These are phyloP conservation scores for Dioscorea cayenensis DNA, from an alignment of 116 monocot genomes.

Conservation along the genomic window DNA sequence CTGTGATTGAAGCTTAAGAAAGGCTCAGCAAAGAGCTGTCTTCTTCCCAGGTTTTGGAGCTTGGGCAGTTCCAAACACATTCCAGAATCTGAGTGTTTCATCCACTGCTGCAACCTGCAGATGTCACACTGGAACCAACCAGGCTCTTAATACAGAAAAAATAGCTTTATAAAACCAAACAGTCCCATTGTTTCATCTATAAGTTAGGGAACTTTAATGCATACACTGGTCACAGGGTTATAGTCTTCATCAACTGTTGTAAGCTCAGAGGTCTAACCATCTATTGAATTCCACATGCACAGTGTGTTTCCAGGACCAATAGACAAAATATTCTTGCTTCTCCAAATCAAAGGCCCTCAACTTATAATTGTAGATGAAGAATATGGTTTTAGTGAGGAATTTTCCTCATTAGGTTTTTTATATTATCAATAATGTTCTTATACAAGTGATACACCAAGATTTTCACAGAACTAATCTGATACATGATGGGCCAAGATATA, in stretches of 20 bases:
- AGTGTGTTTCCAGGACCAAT: slow-evolving; percentile 40
- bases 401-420: too few species aligned
- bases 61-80: slow-evolving; percentile 23
- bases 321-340: slow-evolving; percentile 40
- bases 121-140: slow-evolving; percentile 36
- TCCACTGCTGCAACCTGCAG: slow-evolving; percentile 25
- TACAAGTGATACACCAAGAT: too few species aligned
- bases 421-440: too few species aligned
- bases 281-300: slow-evolving; percentile 48
- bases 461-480: too few species aligned
- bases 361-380: slow-evolving; percentile 49
- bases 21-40: background rate
- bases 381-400: slow-evolving; percentile 5
- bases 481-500: too few species aligned
- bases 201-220: too few species aligned
- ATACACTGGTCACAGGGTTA: slow-evolving; percentile 47
- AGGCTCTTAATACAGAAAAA: slow-evolving; percentile 17
- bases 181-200: too few species aligned
- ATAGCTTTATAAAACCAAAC: background rate
- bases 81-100: slow-evolving; percentile 35
- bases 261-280: slow-evolving; percentile 33
- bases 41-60: slow-evolving; percentile 13
- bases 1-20: slow-evolving; percentile 15
- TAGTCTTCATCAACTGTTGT: slow-evolving; percentile 26
- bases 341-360: slow-evolving; percentile 55